phyloP scores from a whole-genome alignment of 495 filamentous ascomycete species.

The Penicillium coprophilum region DNA sequence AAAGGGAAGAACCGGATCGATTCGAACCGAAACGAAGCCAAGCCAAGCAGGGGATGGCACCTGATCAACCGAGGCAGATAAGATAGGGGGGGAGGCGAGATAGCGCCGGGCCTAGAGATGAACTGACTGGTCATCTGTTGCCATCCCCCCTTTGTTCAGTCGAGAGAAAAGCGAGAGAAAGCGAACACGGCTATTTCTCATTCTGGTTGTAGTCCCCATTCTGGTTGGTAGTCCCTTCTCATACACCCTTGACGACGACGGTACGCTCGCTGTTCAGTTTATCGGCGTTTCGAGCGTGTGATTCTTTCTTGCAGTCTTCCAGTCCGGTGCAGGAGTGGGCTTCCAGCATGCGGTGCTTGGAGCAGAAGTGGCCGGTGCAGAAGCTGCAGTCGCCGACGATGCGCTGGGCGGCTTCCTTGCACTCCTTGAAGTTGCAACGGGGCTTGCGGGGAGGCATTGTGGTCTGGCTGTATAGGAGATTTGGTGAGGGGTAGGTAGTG shows the following conservation, averaged over 20 bases:
- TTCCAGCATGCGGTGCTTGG: conserved; percentile 88
- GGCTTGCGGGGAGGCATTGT: conserved; percentile 73
- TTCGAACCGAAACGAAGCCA: background rate
- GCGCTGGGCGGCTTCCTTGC: conserved; percentile 78
- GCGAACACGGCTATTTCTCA: background rate
- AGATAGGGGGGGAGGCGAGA: background rate
- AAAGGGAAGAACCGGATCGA: conserved; percentile 2
- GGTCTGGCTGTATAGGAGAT: conserved; percentile 17
- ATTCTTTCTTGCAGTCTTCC: conserved; percentile 96
- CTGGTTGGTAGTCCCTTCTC: conserved; percentile 13
- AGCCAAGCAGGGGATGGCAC: conserved; percentile 8
- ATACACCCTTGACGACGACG: conserved; percentile 63
- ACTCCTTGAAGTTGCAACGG: conserved; percentile 84
- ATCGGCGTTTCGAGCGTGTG: conserved; percentile 85
- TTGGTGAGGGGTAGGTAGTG: no score
- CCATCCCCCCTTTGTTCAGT: background rate
- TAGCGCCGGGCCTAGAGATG: background rate
- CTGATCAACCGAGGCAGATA: background rate
- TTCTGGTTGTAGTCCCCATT: background rate
- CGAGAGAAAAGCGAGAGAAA: background rate
- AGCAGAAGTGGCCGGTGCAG: conserved; percentile 90
- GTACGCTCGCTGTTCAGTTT: conserved; percentile 91
- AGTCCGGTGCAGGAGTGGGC: conserved; percentile 91
- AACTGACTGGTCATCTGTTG: background rate
- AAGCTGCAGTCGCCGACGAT: conserved; percentile 97